A percentile compares a stretch with the other conserved stretches of the same genome.
Evolutionary conservation across 805 yeast species (phyloP).

Genomic region (Candida arabinofermentans): DNA sequence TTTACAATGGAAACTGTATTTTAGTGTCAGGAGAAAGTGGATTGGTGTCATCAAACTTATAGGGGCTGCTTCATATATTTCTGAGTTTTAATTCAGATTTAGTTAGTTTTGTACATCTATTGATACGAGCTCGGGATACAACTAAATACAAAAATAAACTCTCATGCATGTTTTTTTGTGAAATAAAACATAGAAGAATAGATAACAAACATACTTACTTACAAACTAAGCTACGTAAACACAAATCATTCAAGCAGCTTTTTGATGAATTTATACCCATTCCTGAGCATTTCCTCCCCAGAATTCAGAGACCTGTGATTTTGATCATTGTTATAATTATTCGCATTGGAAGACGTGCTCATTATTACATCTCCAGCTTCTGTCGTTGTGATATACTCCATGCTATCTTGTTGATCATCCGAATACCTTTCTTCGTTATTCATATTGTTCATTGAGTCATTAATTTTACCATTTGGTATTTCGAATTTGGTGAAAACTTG

Average conservation of each 20-base stretch:
- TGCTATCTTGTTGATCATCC: slow-evolving; percentile 18
- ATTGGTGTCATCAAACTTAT: slow-evolving; percentile 16
- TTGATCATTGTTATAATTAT: slow-evolving; percentile 2
- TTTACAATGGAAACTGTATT: slow-evolving; percentile 61
- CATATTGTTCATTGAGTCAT: neutral
- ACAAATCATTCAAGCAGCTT: slow-evolving; percentile 30
- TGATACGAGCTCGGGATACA: too few relatives aligned
- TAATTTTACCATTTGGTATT: slow-evolving; percentile 4
- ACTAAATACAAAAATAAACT: too few relatives aligned
- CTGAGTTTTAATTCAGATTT: too few relatives aligned
- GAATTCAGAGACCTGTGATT: slow-evolving; percentile 14
- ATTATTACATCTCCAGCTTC: slow-evolving; percentile 24
- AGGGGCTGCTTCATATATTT: neutral
- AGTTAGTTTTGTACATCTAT: neutral
- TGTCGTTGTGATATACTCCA: slow-evolving; percentile 26
- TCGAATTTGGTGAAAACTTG: slow-evolving; percentile 19
- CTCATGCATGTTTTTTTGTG: too few relatives aligned
- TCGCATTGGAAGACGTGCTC: slow-evolving; percentile 6
- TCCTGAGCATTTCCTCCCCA: slow-evolving; percentile 30
- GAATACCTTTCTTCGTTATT: slow-evolving; percentile 5
- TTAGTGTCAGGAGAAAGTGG: slow-evolving; percentile 61
- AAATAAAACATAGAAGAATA: too few relatives aligned
- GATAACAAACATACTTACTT: too few relatives aligned
- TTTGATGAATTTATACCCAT: slow-evolving; percentile 37
- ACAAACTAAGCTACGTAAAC: too few relatives aligned